Evolutionary conservation across 805 yeast genomes (phyloP).

Genomic region (Candida rishiriensis): DNA sequence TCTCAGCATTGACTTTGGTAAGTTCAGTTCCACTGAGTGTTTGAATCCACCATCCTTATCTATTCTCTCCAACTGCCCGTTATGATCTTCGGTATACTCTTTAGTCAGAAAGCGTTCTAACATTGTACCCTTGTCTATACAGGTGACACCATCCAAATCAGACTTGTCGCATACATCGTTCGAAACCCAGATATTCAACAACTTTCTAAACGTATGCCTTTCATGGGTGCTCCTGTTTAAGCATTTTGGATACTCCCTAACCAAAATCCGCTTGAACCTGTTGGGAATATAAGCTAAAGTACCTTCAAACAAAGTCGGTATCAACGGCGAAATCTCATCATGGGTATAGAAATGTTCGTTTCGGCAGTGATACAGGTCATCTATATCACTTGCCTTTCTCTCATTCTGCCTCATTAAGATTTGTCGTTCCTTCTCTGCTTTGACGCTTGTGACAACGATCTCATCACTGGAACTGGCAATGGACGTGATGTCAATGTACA

Average conservation of each 20-base stretch:
- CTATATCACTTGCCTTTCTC: constrained; percentile 7
- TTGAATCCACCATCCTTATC: constrained; percentile 7
- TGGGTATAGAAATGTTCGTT: constrained; percentile 51
- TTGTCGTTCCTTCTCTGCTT: constrained; percentile 12
- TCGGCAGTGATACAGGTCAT: constrained; percentile 39
- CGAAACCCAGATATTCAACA: constrained; percentile 22
- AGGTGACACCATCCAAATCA: constrained; percentile 24
- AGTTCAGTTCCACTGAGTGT: background rate
- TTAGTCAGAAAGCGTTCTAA: constrained; percentile 25
- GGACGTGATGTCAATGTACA: constrained; percentile 42
- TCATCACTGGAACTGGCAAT: constrained; percentile 20
- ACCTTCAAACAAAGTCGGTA: constrained; percentile 57
- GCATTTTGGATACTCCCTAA: constrained; percentile 33
- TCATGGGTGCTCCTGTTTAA: constrained; percentile 14
- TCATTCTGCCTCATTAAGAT: constrained; percentile 12
- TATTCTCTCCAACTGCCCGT: constrained; percentile 23
- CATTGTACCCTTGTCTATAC: constrained; percentile 25
- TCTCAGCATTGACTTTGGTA: background rate
- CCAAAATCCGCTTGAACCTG: constrained; percentile 30
- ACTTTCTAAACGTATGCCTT: constrained; percentile 21
- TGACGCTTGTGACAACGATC: constrained; percentile 4
- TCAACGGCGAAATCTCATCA: constrained; percentile 49
- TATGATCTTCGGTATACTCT: constrained; percentile 25
- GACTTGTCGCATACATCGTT: constrained; percentile 14
- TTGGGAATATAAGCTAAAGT: constrained; percentile 42